A percentile compares a stretch with the other conserved stretches of the same genome.
These are phyloP conservation scores for Pirum gemmata DNA, from an alignment of 78 protist species.

Conservation along the genomic window DNA sequence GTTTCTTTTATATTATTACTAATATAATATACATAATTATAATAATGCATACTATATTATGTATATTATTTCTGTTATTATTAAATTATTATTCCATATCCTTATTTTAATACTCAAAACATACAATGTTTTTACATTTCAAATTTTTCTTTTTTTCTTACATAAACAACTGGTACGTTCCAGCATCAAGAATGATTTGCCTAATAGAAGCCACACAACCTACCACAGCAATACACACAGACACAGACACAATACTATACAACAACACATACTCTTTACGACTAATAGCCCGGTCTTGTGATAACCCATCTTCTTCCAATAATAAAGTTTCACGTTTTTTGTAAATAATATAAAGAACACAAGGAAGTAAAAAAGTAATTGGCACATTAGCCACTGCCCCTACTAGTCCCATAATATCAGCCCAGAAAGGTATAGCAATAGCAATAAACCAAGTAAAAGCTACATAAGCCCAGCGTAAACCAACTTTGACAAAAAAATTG, in stretches of 20 bases:
- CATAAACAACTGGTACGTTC: background rate
- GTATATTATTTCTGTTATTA: too few relatives aligned
- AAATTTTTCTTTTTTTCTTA: too few relatives aligned
- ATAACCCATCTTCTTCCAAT: too few relatives aligned
- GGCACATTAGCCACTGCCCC: slow-evolving; percentile 21
- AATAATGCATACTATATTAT: too few relatives aligned
- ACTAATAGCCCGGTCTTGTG: too few relatives aligned
- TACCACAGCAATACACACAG: slow-evolving; percentile 18
- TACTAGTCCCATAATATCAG: slow-evolving; percentile 21
- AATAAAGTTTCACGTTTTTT: too few relatives aligned
- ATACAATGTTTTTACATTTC: too few relatives aligned
- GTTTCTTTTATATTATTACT: too few relatives aligned
- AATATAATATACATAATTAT: too few relatives aligned
- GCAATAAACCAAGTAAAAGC: slow-evolving; percentile 28
- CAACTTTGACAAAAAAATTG: background rate
- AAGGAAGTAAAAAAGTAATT: slow-evolving; percentile 10
- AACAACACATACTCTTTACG: slow-evolving; percentile 3
- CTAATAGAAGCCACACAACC: slow-evolving; percentile 6
- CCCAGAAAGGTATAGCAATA: slow-evolving; percentile 16
- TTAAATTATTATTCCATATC: too few relatives aligned
- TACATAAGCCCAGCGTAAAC: slow-evolving; percentile 10
- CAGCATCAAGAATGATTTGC: slow-evolving; percentile 24
- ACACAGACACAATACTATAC: too few relatives aligned
- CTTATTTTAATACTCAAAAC: too few relatives aligned
- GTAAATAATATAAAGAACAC: background rate